Evolutionary conservation across 352 stramenopile species (phyloP).

Genomic region (Pythium insidiosum): DNA sequence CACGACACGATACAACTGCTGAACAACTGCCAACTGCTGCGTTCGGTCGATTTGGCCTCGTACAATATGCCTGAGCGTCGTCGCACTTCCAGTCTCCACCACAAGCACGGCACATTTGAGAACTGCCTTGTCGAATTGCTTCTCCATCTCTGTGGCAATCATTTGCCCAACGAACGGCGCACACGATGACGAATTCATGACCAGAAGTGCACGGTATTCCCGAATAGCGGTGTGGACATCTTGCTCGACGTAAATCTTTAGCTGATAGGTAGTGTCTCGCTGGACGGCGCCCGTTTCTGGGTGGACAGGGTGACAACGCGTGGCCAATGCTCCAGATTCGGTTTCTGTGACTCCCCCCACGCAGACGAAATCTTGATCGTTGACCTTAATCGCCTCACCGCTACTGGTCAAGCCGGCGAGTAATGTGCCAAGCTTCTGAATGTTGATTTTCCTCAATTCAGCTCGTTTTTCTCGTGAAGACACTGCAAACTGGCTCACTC

Average conservation of each 20-base stretch:
- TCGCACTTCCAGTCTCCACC: constrained; percentile 27
- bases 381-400: constrained; percentile 21
- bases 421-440: constrained; percentile 8
- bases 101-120: constrained; percentile 43
- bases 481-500: constrained; percentile 13
- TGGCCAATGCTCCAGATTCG: constrained; percentile 25
- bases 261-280: constrained; percentile 9
- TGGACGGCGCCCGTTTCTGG: not conserved
- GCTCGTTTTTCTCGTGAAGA: constrained; percentile 1
- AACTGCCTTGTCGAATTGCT: constrained; percentile 9
- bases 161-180: constrained; percentile 24
- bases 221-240: constrained; percentile 36
- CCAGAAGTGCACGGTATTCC: constrained; percentile 44
- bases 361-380: constrained; percentile 20
- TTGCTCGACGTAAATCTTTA: constrained; percentile 59
- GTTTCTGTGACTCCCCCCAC: constrained; percentile 27
- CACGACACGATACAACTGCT: constrained; percentile 29
- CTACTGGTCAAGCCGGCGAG: constrained; percentile 4
- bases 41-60: constrained; percentile 23
- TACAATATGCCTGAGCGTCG: constrained; percentile 26
- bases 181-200: constrained; percentile 21
- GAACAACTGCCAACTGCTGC: constrained; percentile 17
- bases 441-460: constrained; percentile 2
- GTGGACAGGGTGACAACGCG: constrained; percentile 16
- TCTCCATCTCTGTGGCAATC: constrained; percentile 21